phyloP scores from a whole-genome alignment of 2,329 filamentous ascomycete genomes.

The Monilinia fructigena region DNA sequence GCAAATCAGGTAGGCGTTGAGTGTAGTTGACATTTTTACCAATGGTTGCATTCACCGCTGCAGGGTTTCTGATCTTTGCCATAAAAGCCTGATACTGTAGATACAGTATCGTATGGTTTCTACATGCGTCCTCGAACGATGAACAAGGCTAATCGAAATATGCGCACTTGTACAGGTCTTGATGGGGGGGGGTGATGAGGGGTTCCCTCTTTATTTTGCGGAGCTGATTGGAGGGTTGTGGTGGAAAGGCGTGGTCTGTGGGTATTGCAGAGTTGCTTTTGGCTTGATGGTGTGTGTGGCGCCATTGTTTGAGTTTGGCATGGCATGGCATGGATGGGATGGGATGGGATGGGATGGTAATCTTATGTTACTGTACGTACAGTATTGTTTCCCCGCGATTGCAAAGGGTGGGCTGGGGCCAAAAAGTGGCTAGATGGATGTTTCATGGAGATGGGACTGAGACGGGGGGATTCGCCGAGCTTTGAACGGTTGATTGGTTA shows the following conservation, averaged over 20 bases:
- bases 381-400: constrained; percentile 1
- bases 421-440: neutral
- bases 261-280: constrained; percentile 2
- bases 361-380: too few relatives aligned
- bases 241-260: neutral
- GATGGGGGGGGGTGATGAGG: neutral
- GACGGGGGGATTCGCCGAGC: constrained; percentile 18
- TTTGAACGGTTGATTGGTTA: constrained; percentile 9
- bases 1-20: constrained; percentile 8
- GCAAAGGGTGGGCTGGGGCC: too few relatives aligned
- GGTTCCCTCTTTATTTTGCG: neutral
- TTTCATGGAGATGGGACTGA: neutral
- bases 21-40: constrained; percentile 2
- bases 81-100: neutral
- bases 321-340: neutral
- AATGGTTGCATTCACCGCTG: neutral
- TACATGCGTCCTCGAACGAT: neutral
- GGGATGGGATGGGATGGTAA: neutral
- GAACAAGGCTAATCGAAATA: neutral
- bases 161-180: constrained; percentile 2
- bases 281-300: neutral
- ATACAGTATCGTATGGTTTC: constrained; percentile 10
- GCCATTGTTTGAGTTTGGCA: neutral
- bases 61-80: constrained; percentile 6
- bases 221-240: neutral